Percentiles rank a stretch among this genome's conserved stretches.
Evolutionary conservation across 2,329 filamentous ascomycete species (phyloP).

Genomic region (Hymenoscyphus linearis): DNA sequence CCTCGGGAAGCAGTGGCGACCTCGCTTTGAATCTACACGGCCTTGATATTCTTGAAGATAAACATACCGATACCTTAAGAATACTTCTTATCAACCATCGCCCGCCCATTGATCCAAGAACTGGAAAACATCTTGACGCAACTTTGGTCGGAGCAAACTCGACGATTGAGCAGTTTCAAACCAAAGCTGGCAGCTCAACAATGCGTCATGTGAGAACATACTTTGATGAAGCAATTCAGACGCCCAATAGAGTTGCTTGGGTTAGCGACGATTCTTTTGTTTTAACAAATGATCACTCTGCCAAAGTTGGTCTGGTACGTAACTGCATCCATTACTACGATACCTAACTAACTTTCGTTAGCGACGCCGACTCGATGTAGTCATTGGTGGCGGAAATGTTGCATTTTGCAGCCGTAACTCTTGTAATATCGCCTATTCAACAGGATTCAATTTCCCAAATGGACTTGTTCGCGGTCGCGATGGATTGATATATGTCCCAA

Average conservation of each 20-base stretch:
- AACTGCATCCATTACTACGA: constrained; percentile 1
- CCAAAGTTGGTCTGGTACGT: constrained; percentile 28
- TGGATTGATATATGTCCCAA: constrained; percentile 34
- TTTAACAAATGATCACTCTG: constrained; percentile 35
- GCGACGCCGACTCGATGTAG: constrained; percentile 26
- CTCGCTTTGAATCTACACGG: constrained; percentile 31
- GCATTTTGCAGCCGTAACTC: constrained; percentile 27
- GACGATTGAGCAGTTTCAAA: constrained; percentile 35
- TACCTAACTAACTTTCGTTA: constrained; percentile 7
- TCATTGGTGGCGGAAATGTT: constrained; percentile 30
- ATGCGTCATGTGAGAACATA: constrained; percentile 34
- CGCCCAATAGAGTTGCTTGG: constrained; percentile 35
- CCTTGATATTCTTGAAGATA: constrained; percentile 30
- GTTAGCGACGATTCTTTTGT: constrained; percentile 32
- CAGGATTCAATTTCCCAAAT: constrained; percentile 27
- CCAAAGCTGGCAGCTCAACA: constrained; percentile 19
- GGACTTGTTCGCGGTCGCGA: constrained; percentile 31
- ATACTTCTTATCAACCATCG: constrained; percentile 34
- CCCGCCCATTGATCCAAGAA: constrained; percentile 30
- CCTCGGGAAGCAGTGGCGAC: constrained; percentile 24
- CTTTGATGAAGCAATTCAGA: constrained; percentile 28
- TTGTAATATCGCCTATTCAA: constrained; percentile 27
- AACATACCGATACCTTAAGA: constrained; percentile 20
- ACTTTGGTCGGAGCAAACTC: constrained; percentile 32
- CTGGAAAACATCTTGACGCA: constrained; percentile 31